Percentiles rank a stretch among this genome's conserved stretches.
phyloP scores from a whole-genome alignment of 495 filamentous ascomycete genomes.

The Penicillium macrosclerotiorum region DNA sequence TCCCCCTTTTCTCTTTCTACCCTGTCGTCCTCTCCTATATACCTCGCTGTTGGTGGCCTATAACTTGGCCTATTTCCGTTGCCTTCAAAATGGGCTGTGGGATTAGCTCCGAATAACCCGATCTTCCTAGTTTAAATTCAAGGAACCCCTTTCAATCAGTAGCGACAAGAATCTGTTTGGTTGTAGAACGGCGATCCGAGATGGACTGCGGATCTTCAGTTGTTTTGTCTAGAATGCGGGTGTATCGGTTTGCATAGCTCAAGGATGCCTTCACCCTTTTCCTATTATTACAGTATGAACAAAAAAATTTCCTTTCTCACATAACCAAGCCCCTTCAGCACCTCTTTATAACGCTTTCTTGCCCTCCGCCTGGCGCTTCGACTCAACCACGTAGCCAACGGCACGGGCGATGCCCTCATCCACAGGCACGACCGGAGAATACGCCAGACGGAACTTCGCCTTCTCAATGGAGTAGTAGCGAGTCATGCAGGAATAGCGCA shows the following conservation, averaged over 20 bases:
- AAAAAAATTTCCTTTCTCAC: constrained; percentile 15
- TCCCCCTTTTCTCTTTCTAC: too few species aligned
- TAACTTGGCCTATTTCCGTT: too few species aligned
- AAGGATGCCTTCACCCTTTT: background rate
- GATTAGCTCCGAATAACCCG: too few species aligned
- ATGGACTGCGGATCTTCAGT: too few species aligned
- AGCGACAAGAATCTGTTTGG: too few species aligned
- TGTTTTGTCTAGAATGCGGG: background rate
- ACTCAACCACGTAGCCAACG: constrained; percentile 63
- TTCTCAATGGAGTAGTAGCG: constrained; percentile 85
- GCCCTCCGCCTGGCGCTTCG: constrained; percentile 30
- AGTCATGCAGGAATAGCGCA: constrained; percentile 76
- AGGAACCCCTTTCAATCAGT: background rate
- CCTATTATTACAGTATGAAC: constrained; percentile 30
- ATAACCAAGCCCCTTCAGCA: background rate
- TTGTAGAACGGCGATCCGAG: too few species aligned
- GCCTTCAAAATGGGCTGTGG: too few species aligned
- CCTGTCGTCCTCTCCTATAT: too few species aligned
- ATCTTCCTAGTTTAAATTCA: background rate
- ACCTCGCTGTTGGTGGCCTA: too few species aligned
- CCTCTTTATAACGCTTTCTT: constrained; percentile 45
- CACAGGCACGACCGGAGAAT: constrained; percentile 68
- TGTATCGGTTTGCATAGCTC: constrained; percentile 4
- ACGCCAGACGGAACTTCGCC: constrained; percentile 75
- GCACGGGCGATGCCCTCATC: constrained; percentile 71